These are phyloP conservation scores for Botryosphaeria dothidea DNA, from an alignment of 2,329 filamentous ascomycete genomes.

Conservation along the genomic window DNA sequence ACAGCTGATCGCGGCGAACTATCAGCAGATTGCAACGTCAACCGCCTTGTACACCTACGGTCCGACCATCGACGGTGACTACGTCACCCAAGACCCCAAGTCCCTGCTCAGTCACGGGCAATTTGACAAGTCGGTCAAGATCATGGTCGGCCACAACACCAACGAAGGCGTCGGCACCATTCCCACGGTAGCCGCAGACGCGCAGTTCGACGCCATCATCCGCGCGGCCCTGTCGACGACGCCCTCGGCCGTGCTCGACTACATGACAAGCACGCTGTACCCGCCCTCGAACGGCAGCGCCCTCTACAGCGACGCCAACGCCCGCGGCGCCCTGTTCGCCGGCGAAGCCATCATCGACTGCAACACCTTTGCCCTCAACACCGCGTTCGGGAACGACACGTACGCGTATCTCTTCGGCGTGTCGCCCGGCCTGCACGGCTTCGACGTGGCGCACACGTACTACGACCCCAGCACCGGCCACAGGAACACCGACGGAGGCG, in stretches of 20 bases:
- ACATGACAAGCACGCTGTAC: slow-evolving; percentile 10
- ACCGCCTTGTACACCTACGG: slow-evolving; percentile 27
- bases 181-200: neutral
- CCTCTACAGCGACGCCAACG: neutral
- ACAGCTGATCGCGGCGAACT: slow-evolving; percentile 46
- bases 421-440: slow-evolving; percentile 18
- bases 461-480: slow-evolving; percentile 15
- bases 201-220: neutral
- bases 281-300: neutral
- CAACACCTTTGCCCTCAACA: slow-evolving; percentile 13
- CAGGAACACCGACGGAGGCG: neutral
- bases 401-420: slow-evolving; percentile 21
- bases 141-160: slow-evolving; percentile 50
- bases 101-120: slow-evolving; percentile 45
- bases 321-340: neutral
- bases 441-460: slow-evolving; percentile 18
- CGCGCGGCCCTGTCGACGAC: neutral
- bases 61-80: slow-evolving; percentile 52
- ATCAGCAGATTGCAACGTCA: slow-evolving; percentile 38
- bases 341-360: slow-evolving; percentile 18
- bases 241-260: neutral
- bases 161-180: slow-evolving; percentile 35
- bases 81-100: slow-evolving; percentile 50
- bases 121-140: slow-evolving; percentile 45
- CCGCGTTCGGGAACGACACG: neutral